Conservation (phyloP, 495 filamentous ascomycete genomes). For the Glonium stellatum region DNA sequence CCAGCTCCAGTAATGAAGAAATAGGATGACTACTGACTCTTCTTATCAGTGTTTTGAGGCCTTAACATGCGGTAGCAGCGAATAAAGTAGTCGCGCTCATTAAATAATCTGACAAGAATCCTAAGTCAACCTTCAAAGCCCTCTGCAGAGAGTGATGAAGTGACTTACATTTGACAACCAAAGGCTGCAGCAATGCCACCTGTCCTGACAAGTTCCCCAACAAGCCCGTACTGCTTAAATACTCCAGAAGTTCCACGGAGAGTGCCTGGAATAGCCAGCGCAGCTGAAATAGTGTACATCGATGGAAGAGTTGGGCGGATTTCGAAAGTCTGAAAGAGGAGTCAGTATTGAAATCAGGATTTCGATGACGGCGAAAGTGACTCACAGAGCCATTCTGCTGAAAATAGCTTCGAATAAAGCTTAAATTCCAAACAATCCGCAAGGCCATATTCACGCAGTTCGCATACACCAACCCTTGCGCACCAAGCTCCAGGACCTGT, state of each 20-base stretch:
- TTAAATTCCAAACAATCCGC: conserved; percentile 70
- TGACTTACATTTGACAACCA: no score
- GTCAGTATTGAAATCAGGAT: not conserved
- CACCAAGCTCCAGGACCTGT: conserved; percentile 57
- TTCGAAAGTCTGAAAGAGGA: not conserved
- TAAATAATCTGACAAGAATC: no score
- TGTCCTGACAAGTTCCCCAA: not conserved
- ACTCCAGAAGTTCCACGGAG: not conserved
- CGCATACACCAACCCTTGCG: conserved; percentile 70
- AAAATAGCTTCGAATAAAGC: conserved; percentile 65
- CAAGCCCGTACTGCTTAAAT: not conserved
- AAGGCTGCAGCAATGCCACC: not conserved
- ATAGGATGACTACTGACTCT: no score
- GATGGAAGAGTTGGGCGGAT: not conserved
- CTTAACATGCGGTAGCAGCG: no score
- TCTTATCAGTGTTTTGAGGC: no score
- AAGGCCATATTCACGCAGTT: conserved; percentile 82
- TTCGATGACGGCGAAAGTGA: no score
- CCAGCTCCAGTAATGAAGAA: no score
- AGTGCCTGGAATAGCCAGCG: not conserved
- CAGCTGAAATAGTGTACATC: not conserved
- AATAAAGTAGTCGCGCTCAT: no score
- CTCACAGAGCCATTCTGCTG: conserved; percentile 10
- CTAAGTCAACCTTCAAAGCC: no score
- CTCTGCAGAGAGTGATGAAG: no score